Evolutionary conservation across 2,329 filamentous ascomycete species (phyloP).

Genomic region (Colletotrichum noveboracense): DNA sequence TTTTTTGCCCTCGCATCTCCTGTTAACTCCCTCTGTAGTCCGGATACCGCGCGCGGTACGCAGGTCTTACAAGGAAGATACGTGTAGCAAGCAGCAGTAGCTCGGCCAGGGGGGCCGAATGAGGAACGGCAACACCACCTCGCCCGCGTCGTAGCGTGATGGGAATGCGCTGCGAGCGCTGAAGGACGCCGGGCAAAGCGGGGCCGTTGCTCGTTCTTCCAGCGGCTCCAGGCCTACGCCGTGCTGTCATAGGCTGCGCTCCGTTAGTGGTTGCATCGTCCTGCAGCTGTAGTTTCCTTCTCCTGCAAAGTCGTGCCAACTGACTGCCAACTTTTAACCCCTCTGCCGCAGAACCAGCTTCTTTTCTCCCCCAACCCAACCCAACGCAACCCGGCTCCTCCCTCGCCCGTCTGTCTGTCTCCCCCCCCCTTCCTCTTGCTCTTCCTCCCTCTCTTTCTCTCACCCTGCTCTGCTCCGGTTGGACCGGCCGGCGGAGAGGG

Average conservation of each 20-base stretch:
- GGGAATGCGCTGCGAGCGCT: background rate
- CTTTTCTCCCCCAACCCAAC: background rate
- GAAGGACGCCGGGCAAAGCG: slow-evolving; percentile 9
- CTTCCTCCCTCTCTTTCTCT: background rate
- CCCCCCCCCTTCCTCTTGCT: background rate
- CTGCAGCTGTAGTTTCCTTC: slow-evolving; percentile 11
- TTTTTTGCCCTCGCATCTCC: background rate
- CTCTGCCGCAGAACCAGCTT: background rate
- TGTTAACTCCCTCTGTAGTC: background rate
- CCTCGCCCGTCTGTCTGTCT: background rate
- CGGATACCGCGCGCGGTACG: background rate
- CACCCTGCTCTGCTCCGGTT: background rate
- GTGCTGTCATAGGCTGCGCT: background rate
- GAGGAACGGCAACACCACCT: background rate
- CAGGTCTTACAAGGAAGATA: background rate
- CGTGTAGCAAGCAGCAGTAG: slow-evolving; percentile 8
- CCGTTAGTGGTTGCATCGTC: slow-evolving; percentile 16
- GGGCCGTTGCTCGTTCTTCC: background rate
- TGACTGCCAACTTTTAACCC: slow-evolving; percentile 4
- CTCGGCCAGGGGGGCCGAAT: slow-evolving; percentile 9
- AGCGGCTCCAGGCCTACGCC: background rate
- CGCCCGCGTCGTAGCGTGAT: background rate
- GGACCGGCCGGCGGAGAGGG: background rate
- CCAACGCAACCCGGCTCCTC: background rate
- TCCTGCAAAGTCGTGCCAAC: slow-evolving; percentile 19